A percentile compares a stretch with the other conserved stretches of the same genome.
phyloP scores from a whole-genome alignment of 2,329 filamentous ascomycete genomes.

The Phyllosticta ampelicida region DNA sequence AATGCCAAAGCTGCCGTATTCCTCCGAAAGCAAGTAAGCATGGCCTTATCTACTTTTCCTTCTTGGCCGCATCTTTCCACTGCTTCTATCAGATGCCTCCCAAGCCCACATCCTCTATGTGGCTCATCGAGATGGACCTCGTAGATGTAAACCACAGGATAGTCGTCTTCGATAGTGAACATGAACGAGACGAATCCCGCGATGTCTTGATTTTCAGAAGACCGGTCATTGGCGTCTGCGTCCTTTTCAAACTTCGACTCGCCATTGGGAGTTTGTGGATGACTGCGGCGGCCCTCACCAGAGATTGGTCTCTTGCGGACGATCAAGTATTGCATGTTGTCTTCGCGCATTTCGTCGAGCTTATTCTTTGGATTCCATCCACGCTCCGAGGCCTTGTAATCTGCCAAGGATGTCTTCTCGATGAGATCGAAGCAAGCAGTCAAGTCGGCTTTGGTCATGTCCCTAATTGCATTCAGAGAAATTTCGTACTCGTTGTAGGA shows the following conservation, averaged over 20 bases:
- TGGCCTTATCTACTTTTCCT: slow-evolving; percentile 52
- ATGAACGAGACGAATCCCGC: slow-evolving; percentile 50
- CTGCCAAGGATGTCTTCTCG: slow-evolving; percentile 49
- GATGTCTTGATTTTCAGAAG: slow-evolving; percentile 11
- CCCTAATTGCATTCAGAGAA: slow-evolving; percentile 15
- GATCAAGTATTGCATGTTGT: slow-evolving; percentile 58
- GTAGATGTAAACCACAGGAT: slow-evolving; percentile 65
- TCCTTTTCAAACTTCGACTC: neutral
- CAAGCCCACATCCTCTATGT: slow-evolving; percentile 53
- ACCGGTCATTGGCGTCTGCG: neutral
- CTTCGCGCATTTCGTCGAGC: slow-evolving; percentile 55
- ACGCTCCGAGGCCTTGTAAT: slow-evolving; percentile 51
- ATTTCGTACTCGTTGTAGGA: slow-evolving; percentile 18
- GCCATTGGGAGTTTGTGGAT: neutral
- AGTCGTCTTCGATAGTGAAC: slow-evolving; percentile 53
- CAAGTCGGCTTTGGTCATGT: slow-evolving; percentile 31
- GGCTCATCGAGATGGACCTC: slow-evolving; percentile 57
- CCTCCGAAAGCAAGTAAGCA: slow-evolving; percentile 61
- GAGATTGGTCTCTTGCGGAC: slow-evolving; percentile 31
- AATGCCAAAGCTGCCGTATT: slow-evolving; percentile 50
- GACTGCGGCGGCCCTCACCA: neutral
- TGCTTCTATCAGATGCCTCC: slow-evolving; percentile 47
- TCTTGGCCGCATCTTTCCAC: slow-evolving; percentile 44
- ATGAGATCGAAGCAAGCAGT: slow-evolving; percentile 46
- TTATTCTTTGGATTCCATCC: slow-evolving; percentile 57